These are phyloP conservation scores for Blastomyces parvus DNA, from an alignment of 2,329 filamentous ascomycete genomes.

Conservation along the genomic window DNA sequence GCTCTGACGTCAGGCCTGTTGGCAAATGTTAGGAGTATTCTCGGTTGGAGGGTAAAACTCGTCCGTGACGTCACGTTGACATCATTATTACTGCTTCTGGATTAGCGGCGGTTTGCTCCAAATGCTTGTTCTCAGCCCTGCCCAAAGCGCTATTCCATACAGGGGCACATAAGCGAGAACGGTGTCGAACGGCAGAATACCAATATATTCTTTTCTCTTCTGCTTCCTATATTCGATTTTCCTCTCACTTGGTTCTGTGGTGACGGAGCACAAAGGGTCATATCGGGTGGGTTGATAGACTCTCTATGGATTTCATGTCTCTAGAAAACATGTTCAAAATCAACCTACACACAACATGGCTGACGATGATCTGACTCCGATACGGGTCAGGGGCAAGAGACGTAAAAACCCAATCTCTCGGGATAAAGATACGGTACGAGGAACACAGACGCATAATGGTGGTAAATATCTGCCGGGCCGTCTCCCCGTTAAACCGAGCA, in stretches of 20 bases:
- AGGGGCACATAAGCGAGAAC: background rate
- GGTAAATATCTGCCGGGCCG: background rate
- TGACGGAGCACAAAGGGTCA: too few relatives aligned
- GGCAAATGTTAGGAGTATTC: background rate
- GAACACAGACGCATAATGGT: background rate
- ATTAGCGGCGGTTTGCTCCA: background rate
- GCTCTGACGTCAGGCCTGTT: background rate
- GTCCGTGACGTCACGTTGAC: background rate
- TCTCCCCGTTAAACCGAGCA: background rate
- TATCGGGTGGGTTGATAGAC: too few relatives aligned
- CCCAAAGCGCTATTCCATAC: background rate
- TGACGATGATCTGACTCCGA: conserved; percentile 22
- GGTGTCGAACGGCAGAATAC: background rate
- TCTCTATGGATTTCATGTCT: background rate
- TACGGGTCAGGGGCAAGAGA: conserved; percentile 21
- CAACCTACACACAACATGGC: background rate
- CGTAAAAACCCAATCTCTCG: conserved; percentile 11
- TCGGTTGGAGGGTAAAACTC: background rate
- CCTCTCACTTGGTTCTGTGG: too few relatives aligned
- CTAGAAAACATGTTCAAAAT: background rate
- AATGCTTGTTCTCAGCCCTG: background rate
- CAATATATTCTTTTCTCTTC: background rate
- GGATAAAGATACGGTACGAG: background rate
- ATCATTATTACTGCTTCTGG: background rate
- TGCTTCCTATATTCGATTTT: background rate